Base-by-base conservation (phyloP, 495 filamentous ascomycete species). In the Lophiostoma macrostomum region DNA sequence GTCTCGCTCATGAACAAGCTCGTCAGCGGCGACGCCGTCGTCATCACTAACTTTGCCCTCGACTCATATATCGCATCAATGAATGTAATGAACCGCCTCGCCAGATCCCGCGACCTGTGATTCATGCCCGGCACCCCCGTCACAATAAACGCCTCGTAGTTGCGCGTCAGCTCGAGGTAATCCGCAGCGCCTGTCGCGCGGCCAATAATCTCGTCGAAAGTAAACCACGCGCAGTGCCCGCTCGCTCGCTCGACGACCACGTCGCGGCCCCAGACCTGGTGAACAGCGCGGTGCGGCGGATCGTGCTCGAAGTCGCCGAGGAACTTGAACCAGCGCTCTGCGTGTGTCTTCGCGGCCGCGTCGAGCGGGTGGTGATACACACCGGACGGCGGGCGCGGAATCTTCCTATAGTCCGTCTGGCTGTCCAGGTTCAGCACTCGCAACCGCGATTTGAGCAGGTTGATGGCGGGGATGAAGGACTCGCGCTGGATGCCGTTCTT, bases 401-500 rank as follows among this genome's bases (percentile, higher is more conserved):
- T 90, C 69, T 95, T 96, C 53, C 93, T 87, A 73, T 98, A 98
- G 71, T 98, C 93, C 13, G 91, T 98, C 12, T 85, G 83, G 2
- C 90, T 95, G 73, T 97, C 86, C 39, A 98, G 80, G 71, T 96
- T 96, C 63, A 98, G 86, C 38, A 98, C 88, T 35, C 84, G 80
- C 22, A 98, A 80, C 5, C 82, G 79, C 44, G 75, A 79, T 63
- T 95, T 89, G 28, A 98, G 79, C 8, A 98, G 83, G 50, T 87
- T 87, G 67, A 98, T 98, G 60, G 90, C 95, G 2, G 93, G 93
- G 52, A 98, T 83, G 67, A 98, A 98, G 16, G 86, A 91, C 51
- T 90, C 81, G 50, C 93, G 86, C 75, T 98, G 93, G 63, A 98
- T 93, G 56, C 93, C 93, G 68, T 98, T 98, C 69, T 88, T 91